phyloP scores from a whole-genome alignment of 108 stramenopile genomes.

The Nitzschia palea region DNA sequence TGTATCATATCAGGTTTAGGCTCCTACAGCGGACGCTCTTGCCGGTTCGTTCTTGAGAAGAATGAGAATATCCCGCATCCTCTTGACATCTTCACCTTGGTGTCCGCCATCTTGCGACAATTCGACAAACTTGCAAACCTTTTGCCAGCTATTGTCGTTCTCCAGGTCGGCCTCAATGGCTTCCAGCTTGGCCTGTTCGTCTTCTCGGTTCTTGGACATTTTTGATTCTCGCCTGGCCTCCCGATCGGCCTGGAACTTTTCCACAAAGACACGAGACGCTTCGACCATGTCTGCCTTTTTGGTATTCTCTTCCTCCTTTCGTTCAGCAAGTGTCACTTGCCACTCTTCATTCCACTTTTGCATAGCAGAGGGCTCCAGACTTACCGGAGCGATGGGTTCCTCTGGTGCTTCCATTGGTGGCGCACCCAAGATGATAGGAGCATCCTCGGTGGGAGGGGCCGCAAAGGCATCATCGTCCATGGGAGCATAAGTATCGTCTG shows the following conservation, averaged over 20 bases:
- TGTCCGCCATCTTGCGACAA: conserved; percentile 73
- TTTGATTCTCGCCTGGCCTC: conserved; percentile 67
- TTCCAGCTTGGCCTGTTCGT: conserved; percentile 91
- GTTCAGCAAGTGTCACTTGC: conserved; percentile 65
- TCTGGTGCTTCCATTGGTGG: conserved; percentile 20
- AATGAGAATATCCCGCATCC: conserved; percentile 86
- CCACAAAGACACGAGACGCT: conserved; percentile 56
- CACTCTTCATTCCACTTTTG: conserved; percentile 84
- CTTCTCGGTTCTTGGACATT: conserved; percentile 84
- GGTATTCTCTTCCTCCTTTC: conserved; percentile 84
- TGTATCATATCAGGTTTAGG: conserved; percentile 23
- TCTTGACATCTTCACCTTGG: conserved; percentile 57
- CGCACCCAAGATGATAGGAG: conserved; percentile 34
- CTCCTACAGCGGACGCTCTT: conserved; percentile 62
- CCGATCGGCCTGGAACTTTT: conserved; percentile 64
- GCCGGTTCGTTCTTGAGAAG: conserved; percentile 84
- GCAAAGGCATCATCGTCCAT: conserved; percentile 29
- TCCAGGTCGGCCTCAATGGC: conserved; percentile 93
- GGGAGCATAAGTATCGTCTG: conserved; percentile 12
- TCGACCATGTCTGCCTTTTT: conserved; percentile 70
- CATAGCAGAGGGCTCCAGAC: conserved; percentile 58
- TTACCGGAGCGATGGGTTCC: neutral
- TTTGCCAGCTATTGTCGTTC: conserved; percentile 88
- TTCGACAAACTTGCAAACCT: conserved; percentile 87
- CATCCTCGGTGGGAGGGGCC: conserved; percentile 21